phyloP scores from a whole-genome alignment of 495 filamentous ascomycete species.

The Sabuloglossum arenarium region DNA sequence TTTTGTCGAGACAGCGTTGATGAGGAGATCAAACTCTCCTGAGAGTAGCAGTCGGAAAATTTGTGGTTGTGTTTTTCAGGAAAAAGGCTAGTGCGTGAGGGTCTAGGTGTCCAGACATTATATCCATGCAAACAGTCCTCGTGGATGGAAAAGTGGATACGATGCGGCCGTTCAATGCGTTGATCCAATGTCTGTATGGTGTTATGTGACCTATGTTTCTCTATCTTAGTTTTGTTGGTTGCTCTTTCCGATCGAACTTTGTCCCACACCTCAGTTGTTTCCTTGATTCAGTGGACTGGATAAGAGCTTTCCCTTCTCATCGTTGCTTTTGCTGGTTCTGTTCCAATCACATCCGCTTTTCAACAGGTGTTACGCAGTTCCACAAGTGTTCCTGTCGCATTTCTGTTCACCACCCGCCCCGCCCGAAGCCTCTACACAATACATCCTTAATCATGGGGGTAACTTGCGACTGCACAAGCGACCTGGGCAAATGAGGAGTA shows the following conservation, averaged over 20 bases:
- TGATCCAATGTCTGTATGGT: neutral
- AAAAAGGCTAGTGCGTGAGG: neutral
- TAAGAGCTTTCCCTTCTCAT: neutral
- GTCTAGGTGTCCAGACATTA: neutral
- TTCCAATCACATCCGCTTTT: neutral
- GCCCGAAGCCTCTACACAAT: neutral
- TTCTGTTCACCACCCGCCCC: neutral
- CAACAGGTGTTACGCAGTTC: neutral
- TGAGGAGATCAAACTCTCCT: neutral
- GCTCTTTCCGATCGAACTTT: neutral
- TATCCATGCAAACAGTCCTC: neutral
- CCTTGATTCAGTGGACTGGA: neutral
- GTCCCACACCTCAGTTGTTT: neutral
- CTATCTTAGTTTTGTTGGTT: neutral
- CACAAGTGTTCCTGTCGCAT: neutral
- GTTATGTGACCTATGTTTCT: neutral
- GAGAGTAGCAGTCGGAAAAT: neutral
- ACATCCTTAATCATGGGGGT: neutral
- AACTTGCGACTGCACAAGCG: neutral
- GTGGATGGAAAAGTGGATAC: neutral
- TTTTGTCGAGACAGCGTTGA: neutral
- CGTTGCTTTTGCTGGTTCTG: neutral
- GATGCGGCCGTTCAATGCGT: neutral
- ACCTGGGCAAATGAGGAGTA: neutral
- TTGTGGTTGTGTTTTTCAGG: neutral